A percentile compares a stretch with the other conserved stretches of the same genome.
These are phyloP conservation scores for Apiotrichum sp. DNA, from an alignment of 1,284 basidiomycete genomes.

Conservation along the genomic window DNA sequence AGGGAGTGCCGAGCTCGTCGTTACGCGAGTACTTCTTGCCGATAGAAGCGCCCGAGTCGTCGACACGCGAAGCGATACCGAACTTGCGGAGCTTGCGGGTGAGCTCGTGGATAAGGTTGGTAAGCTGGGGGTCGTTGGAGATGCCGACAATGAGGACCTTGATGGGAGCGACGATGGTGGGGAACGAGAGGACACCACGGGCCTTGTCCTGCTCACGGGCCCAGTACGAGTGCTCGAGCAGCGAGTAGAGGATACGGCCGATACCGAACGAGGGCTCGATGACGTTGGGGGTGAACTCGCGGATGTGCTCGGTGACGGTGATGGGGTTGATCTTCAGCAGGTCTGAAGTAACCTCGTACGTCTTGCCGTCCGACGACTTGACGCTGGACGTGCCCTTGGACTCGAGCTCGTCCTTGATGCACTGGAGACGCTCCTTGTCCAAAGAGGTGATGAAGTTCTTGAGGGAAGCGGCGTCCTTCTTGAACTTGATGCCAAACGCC, in stretches of 20 bases:
- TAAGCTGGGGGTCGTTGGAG: constrained; percentile 77
- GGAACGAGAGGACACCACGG: constrained; percentile 83
- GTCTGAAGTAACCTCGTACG: constrained; percentile 68
- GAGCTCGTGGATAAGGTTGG: constrained; percentile 78
- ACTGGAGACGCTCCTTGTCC: constrained; percentile 62
- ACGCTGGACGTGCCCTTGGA: constrained; percentile 37
- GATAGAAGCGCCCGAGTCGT: constrained; percentile 91
- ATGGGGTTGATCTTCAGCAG: constrained; percentile 70
- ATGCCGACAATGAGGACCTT: constrained; percentile 97
- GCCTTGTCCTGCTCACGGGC: constrained; percentile 82
- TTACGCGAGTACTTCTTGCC: constrained; percentile 96
- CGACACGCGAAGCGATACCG: constrained; percentile 85
- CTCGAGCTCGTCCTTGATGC: constrained; percentile 65
- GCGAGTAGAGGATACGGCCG: constrained; percentile 88
- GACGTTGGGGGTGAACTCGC: constrained; percentile 95
- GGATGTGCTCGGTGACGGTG: constrained; percentile 86
- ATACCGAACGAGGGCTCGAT: constrained; percentile 99
- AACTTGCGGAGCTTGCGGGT: constrained; percentile 78
- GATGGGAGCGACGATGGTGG: constrained; percentile 85
- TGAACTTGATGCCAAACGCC: constrained; percentile 80
- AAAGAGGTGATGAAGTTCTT: constrained; percentile 64
- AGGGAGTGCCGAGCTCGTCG: constrained; percentile 97
- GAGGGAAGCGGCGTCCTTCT: constrained; percentile 70
- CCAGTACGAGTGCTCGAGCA: constrained; percentile 97
- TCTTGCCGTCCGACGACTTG: constrained; percentile 57